Evolutionary conservation across 805 yeast genomes (phyloP), one percentile per base, ranked within the genome.

Genomic region (Saccharomycopsis javanensis): DNA sequence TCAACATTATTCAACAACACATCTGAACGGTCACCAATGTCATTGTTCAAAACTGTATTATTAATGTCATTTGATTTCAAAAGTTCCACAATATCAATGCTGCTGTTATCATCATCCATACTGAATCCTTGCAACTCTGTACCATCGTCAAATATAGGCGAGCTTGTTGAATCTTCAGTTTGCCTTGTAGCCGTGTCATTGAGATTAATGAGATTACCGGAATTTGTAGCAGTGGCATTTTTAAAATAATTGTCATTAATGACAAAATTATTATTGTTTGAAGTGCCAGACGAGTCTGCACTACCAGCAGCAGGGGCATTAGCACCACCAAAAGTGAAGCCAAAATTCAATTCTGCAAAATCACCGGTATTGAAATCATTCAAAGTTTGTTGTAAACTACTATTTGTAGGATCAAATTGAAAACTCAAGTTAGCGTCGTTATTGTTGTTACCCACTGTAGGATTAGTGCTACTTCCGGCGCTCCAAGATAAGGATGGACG

Each of bases 401-500:
- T 42, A 5, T 20, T 20, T 42, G 48, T 42, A 42, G 48, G 28
- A 20, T 42, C 48, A 20, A 42, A 42, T 5, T 42, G 28, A 20
- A 42, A 18, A 13, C 48, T 42, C 1, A 28, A 42, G n/a, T 42
- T 42, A 23, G 18, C 23, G 11, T n/a, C n/a, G 13, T 3, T 20
- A 42, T 16, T 37, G 23, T 16, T 37, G 5, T 7, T 7, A 4
- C 8, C 35, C 15, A 20, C 18, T 35, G 28, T 6, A 11, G 10
- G 8, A 16, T 8, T 6, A 20, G 18, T 20, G n/a, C 48, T 28
- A 7, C 48, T 42, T 42, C 48, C 48, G 23, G 48, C 48, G 25
- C 48, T 42, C 48, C 48, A 42, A 5, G 48, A 42, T 28, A 42
- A 42, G 7, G 48, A 42, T 42, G 48, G 48, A 42, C 48, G 48